These are phyloP conservation scores for Plasmodium blacklocki DNA, from an alignment of 169 alveolate species.

Conservation along the genomic window DNA sequence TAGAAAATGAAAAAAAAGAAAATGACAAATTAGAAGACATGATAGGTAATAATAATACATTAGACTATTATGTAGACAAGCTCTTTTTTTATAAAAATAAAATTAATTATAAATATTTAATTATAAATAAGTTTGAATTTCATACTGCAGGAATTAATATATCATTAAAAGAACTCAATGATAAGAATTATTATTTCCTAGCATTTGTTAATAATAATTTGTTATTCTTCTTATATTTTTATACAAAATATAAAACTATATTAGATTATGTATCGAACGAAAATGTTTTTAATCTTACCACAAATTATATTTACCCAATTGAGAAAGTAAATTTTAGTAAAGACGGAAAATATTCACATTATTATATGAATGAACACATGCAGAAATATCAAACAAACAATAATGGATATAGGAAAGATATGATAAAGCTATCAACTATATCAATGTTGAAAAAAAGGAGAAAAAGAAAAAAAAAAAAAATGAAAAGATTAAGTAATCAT, in stretches of 20 bases:
- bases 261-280: constrained; percentile 41
- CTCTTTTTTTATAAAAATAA: constrained; percentile 29
- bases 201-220: constrained; percentile 53
- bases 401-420: constrained; percentile 14
- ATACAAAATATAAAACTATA: constrained; percentile 43
- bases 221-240: constrained; percentile 61
- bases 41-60: not conserved
- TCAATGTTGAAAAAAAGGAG: constrained; percentile 41
- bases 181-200: constrained; percentile 52
- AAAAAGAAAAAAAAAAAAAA: constrained; percentile 10
- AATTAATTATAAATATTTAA: constrained; percentile 48
- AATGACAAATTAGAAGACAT: constrained; percentile 10
- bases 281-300: constrained; percentile 3
- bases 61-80: constrained; percentile 15
- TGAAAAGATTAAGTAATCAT: constrained; percentile 2
- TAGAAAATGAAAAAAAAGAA: not conserved
- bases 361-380: constrained; percentile 12
- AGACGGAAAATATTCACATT: not conserved
- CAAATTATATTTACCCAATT: constrained; percentile 47
- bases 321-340: constrained; percentile 9
- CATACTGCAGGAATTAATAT: constrained; percentile 1
- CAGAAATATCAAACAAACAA: constrained; percentile 2
- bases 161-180: constrained; percentile 43
- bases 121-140: constrained; percentile 54
- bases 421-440: constrained; percentile 7